A percentile compares a stretch with the other conserved stretches of the same genome.
Evolutionary conservation across 2,329 filamentous ascomycete species (phyloP).

Genomic region (Penicillium nordicum): DNA sequence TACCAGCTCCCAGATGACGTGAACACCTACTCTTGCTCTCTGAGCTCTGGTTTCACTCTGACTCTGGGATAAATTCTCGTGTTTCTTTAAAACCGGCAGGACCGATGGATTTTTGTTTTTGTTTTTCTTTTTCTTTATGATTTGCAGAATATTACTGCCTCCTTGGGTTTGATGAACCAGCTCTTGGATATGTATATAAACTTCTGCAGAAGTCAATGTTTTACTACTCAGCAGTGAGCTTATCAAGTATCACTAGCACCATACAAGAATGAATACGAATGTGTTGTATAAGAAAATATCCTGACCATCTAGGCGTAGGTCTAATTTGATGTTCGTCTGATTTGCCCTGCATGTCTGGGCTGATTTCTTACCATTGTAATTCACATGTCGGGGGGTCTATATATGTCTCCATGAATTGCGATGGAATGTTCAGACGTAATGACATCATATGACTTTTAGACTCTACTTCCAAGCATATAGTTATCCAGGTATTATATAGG

Average conservation of each 20-base stretch:
- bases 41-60: slow-evolving; percentile 27
- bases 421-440: neutral
- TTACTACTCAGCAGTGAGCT: neutral
- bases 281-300: neutral
- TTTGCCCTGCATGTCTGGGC: neutral
- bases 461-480: neutral
- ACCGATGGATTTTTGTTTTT: slow-evolving; percentile 6
- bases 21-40: slow-evolving; percentile 33
- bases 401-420: neutral
- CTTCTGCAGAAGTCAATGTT: slow-evolving; percentile 1
- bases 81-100: slow-evolving; percentile 6
- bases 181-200: slow-evolving; percentile 1
- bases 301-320: neutral
- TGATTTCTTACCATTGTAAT: no score
- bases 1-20: slow-evolving; percentile 38
- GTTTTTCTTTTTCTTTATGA: neutral
- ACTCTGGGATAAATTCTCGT: slow-evolving; percentile 28
- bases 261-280: slow-evolving; percentile 5
- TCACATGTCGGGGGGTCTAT: no score
- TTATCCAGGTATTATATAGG: neutral
- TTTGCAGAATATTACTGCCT: neutral
- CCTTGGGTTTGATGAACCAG: neutral
- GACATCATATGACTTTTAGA: neutral
- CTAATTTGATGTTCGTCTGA: neutral
- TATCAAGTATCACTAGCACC: neutral